Evolutionary conservation across 1,139 yeast genomes (phyloP).

Genomic region (Saccharomyces uvarum): DNA sequence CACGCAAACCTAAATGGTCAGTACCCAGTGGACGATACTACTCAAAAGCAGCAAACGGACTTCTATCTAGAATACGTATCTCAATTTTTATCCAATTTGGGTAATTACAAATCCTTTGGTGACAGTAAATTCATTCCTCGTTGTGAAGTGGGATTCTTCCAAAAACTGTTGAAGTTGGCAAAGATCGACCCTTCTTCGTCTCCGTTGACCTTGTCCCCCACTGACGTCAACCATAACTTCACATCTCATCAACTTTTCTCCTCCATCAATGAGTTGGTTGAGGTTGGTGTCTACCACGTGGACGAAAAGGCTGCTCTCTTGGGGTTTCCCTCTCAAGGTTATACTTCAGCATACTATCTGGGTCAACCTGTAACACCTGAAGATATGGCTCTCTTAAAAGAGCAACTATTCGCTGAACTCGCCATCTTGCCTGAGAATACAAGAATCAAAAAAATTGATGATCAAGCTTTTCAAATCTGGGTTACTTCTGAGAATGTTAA

Average conservation of each 20-base stretch:
- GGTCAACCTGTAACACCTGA: slow-evolving; percentile 40
- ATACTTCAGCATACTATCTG: slow-evolving; percentile 64
- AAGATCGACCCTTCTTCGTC: slow-evolving; percentile 32
- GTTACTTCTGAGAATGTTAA: slow-evolving; percentile 51
- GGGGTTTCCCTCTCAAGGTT: slow-evolving; percentile 76
- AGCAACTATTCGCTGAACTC: slow-evolving; percentile 46
- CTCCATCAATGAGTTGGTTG: slow-evolving; percentile 37
- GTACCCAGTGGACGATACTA: slow-evolving; percentile 37
- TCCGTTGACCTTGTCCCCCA: slow-evolving; percentile 3
- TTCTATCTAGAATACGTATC: slow-evolving; percentile 68
- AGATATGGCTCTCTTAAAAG: slow-evolving; percentile 61
- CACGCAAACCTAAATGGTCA: slow-evolving; percentile 49
- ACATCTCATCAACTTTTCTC: slow-evolving; percentile 31
- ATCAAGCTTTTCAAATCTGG: slow-evolving; percentile 42
- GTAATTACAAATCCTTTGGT: slow-evolving; percentile 85
- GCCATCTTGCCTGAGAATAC: slow-evolving; percentile 81
- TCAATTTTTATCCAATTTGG: slow-evolving; percentile 72
- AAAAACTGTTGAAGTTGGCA: slow-evolving; percentile 34
- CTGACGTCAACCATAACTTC: slow-evolving; percentile 11
- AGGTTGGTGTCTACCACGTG: slow-evolving; percentile 41
- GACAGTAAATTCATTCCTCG: slow-evolving; percentile 78
- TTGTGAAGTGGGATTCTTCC: slow-evolving; percentile 43
- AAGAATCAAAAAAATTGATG: slow-evolving; percentile 49
- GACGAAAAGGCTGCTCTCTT: slow-evolving; percentile 44
- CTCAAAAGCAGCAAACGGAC: slow-evolving; percentile 22